Evolutionary conservation across 192 early-diverging fungal genomes (phyloP).

Genomic region (Mortierella antarctica): DNA sequence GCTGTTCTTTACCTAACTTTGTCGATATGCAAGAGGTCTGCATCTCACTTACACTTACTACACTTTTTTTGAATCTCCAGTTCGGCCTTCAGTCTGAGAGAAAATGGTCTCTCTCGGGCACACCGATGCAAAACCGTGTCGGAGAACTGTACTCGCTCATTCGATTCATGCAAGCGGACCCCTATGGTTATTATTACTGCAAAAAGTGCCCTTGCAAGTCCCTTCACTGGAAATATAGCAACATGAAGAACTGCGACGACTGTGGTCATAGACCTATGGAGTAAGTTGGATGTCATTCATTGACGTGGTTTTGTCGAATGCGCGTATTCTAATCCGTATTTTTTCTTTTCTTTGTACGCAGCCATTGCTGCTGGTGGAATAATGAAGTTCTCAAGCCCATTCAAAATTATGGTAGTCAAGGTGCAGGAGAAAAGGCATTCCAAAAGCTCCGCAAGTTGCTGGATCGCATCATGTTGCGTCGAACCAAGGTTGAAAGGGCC

Average conservation of each 20-base stretch:
- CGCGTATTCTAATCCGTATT: neutral
- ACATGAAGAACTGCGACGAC: constrained; percentile 59
- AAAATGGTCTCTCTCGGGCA: constrained; percentile 91
- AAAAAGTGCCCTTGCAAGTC: constrained; percentile 77
- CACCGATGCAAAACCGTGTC: constrained; percentile 93
- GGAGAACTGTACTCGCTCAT: constrained; percentile 94
- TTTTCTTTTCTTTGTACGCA: constrained; percentile 1
- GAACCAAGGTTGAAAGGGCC: constrained; percentile 90
- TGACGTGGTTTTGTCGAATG: neutral
- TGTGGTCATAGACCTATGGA: constrained; percentile 73
- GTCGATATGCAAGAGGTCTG: neutral
- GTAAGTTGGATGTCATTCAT: constrained; percentile 26
- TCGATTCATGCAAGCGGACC: constrained; percentile 80
- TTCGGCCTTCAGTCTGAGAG: constrained; percentile 75
- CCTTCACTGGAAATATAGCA: constrained; percentile 72
- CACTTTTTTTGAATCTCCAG: constrained; percentile 22
- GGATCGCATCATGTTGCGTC: constrained; percentile 88
- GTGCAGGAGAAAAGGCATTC: constrained; percentile 73
- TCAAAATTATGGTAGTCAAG: constrained; percentile 75
- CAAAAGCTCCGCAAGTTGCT: constrained; percentile 80
- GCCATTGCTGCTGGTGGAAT: constrained; percentile 91
- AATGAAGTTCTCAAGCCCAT: constrained; percentile 91
- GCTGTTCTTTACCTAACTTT: neutral
- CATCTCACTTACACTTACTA: neutral
- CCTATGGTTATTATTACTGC: constrained; percentile 84